Base-by-base conservation (phyloP, 2,329 filamentous ascomycete genomes). In the Ascochyta pisi region DNA sequence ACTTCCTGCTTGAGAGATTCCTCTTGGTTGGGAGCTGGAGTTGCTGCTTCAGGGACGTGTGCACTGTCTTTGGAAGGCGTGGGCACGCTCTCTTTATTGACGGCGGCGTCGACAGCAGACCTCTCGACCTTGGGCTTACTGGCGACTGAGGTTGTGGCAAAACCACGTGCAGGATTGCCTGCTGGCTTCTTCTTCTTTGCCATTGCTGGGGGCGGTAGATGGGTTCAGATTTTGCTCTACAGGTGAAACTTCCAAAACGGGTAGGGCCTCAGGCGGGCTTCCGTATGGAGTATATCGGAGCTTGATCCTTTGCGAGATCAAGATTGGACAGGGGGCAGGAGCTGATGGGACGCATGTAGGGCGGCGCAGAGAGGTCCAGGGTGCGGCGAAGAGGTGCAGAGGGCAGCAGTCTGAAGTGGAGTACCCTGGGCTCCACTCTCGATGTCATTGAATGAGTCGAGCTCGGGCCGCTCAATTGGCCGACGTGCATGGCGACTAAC, bases 121-220 rank as follows among this genome's bases (percentile, higher is more conserved):
- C 68, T 71, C 23, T 73, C 71, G 8, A 34, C 64, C 69, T 94
- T 92, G 41, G 84, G 81, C 73, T 91, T 96, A 23, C 92, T 96
- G 39, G 92, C 91, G 57, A 96, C 84, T 1, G 94, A 98, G 12
- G 91, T 96, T 5, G 95, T 99, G 62, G 94, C 92, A 78, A 97
- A 96, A 16, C 93, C 95, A 75, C 95, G 85, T 35, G 92, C 92
- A 57, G 93, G 91, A 76, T 97, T 98, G 29, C 89, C 86, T 24
- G 86, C 85, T 51, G 90, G 84, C 84, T 97, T 98, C 82, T 92
- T 96, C 81, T 97, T 96, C 80, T 96, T 96, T 77, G 89, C 89
- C 90, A 94, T 94, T 63, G 60, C 68, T 62, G 64, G 60, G 40
- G 57, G 64, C 26, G 8, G 29, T 38, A 19, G 19, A 26, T 45